Conservation (phyloP, 2,329 filamentous ascomycete genomes). For the Colletotrichum australisinense region DNA sequence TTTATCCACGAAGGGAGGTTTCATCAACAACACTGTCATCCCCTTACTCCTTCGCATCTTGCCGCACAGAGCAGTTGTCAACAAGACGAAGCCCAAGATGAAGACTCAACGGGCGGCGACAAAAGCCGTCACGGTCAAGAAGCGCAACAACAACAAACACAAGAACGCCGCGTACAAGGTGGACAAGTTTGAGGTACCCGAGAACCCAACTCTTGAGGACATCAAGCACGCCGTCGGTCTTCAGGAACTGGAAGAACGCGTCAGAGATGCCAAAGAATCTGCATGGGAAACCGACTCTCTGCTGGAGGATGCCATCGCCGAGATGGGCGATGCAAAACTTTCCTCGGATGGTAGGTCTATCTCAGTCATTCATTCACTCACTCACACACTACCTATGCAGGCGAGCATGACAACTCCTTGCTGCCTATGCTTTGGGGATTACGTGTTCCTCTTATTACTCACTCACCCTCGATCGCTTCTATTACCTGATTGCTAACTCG, state of each 20-base stretch:
- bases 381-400: neutral
- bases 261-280: slow-evolving; percentile 63
- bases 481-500: slow-evolving; percentile 26
- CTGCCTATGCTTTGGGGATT: slow-evolving; percentile 23
- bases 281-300: slow-evolving; percentile 73
- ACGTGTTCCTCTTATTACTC: slow-evolving; percentile 12
- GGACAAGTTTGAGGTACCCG: slow-evolving; percentile 48
- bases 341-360: slow-evolving; percentile 54
- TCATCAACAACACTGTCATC: neutral
- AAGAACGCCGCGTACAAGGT: slow-evolving; percentile 41
- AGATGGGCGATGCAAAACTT: slow-evolving; percentile 62
- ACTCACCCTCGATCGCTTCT: slow-evolving; percentile 1
- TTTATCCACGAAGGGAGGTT: neutral
- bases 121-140: slow-evolving; percentile 46
- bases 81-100: slow-evolving; percentile 42
- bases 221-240: slow-evolving; percentile 48
- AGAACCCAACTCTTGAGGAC: slow-evolving; percentile 48
- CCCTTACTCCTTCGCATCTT: neutral
- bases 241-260: slow-evolving; percentile 61
- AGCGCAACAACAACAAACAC: slow-evolving; percentile 42
- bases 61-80: neutral
- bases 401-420: slow-evolving; percentile 26
- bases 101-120: slow-evolving; percentile 44
- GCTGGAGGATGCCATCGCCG: slow-evolving; percentile 71
- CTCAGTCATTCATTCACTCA: slow-evolving; percentile 1